These are phyloP conservation scores for Pterocarpus macrocarpus DNA, from an alignment of 306 rosid species.

Conservation along the genomic window DNA sequence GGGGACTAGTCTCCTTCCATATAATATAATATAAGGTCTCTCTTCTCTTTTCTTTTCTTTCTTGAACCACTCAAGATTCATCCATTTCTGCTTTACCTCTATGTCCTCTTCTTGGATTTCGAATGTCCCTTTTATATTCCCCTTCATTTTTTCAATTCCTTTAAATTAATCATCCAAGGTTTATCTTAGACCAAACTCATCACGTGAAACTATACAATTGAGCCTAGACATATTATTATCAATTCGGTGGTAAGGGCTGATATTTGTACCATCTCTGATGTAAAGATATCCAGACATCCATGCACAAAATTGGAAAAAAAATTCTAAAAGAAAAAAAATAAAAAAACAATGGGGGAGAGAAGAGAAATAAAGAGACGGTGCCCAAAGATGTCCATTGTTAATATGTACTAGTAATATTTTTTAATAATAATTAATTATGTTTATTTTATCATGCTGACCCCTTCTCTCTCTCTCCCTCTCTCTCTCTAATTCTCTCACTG, in stretches of 20 bases:
- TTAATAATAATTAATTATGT: conserved; percentile 22
- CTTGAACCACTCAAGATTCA: conserved; percentile 58
- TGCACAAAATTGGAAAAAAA: too few relatives aligned
- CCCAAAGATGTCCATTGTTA: too few relatives aligned
- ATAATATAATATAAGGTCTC: background rate
- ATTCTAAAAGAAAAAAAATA: too few relatives aligned
- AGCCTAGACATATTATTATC: background rate
- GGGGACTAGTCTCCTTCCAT: conserved; percentile 4
- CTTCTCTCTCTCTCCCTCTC: conserved; percentile 1
- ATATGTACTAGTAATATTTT: background rate
- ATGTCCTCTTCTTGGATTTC: conserved; percentile 55
- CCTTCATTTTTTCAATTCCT: conserved; percentile 49
- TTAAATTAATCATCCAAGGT: conserved; percentile 49
- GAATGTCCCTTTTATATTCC: conserved; percentile 56
- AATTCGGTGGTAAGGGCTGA: background rate
- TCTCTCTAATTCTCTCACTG: background rate
- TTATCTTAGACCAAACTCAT: conserved; percentile 64
- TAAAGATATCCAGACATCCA: too few relatives aligned
- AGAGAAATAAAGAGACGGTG: too few relatives aligned
- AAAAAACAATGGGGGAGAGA: too few relatives aligned
- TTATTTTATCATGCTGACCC: conserved; percentile 35
- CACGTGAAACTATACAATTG: conserved; percentile 70
- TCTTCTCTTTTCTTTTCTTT: conserved; percentile 29
- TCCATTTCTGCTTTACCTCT: conserved; percentile 48
- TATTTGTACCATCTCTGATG: too few relatives aligned